Evolutionary conservation across 2,329 filamentous ascomycete genomes (phyloP), one percentile per base, ranked within the genome.

Genomic region (Apiospora sp.): DNA sequence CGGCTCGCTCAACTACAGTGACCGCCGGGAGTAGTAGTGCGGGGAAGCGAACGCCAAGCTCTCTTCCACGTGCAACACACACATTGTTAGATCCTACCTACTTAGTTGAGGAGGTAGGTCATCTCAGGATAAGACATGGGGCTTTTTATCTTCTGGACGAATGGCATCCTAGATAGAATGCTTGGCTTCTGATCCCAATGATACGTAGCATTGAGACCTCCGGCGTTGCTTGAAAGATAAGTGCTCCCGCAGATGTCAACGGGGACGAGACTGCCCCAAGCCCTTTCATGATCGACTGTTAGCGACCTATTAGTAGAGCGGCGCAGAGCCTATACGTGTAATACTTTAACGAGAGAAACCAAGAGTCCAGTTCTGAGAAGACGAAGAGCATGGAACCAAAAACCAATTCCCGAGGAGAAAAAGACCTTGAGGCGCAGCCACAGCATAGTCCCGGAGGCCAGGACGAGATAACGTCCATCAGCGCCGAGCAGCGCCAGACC

Each of bases 31-130:
- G 54, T 12, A 58, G 8, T 3, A 41, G 34, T 64, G 58, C 58
- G 58, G 58, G 58, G 58, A 64, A 64, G 58, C 41, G 34, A 64
- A n/a, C 58, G 58, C 58, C 58, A 41, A 64, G 58, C 58, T 41
- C 34, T 22, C 10, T 41, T n/a, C 58, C 19, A 64, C 4, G 58
- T n/a, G 58, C 37, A 41, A 1, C 34, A 41, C 34, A 10, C 30
- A 13, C 58, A 64, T n/a, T 37, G 19, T 64, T 37, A 37, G 30
- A 5, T 64, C 22, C 30, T n/a, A 64, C 58, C 58, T n/a, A n/a
- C 34, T 41, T 6, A 41, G 41, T 8, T 24, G 27, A 30, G 27
- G 2, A 64, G n/a, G 58, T 41, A 34, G 41, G 34, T 64, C 10
- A 41, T 12, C 34, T 14, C 34, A 13, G 58, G 34, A 41, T 41